Evolutionary conservation across 2,329 filamentous ascomycete species (phyloP).

Genomic region (Claviceps spartinae): DNA sequence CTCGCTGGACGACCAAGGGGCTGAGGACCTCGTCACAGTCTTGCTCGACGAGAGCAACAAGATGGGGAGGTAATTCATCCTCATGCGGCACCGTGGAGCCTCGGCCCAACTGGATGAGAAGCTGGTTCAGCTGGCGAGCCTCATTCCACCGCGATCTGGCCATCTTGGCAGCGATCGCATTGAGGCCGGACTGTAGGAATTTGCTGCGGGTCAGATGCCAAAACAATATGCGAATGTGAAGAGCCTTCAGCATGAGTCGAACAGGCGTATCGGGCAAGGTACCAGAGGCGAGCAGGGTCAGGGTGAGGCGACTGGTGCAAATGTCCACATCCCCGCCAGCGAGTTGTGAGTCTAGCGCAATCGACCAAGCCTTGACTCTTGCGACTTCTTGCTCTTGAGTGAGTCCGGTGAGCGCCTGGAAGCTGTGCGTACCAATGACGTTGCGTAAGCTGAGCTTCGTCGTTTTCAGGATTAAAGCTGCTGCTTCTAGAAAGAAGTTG

Average conservation of each 20-base stretch:
- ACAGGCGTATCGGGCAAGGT: conserved; percentile 74
- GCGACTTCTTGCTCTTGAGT: conserved; percentile 77
- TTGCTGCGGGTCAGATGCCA: conserved; percentile 61
- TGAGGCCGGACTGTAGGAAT: conserved; percentile 49
- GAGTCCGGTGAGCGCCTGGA: conserved; percentile 65
- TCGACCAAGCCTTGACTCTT: conserved; percentile 82
- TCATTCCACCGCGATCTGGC: conserved; percentile 71
- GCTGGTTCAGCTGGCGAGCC: conserved; percentile 50
- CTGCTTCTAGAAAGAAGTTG: conserved; percentile 72
- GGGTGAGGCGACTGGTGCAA: conserved; percentile 69
- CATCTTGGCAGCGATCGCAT: conserved; percentile 57
- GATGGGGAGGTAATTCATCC: conserved; percentile 56
- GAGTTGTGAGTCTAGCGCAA: conserved; percentile 83
- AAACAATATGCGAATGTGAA: conserved; percentile 80
- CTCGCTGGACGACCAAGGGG: conserved; percentile 65
- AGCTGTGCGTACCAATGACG: conserved; percentile 61
- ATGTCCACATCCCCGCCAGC: conserved; percentile 83
- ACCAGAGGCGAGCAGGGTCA: conserved; percentile 77
- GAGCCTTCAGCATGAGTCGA: conserved; percentile 78
- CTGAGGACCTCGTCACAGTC: conserved; percentile 74
- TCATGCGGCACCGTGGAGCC: conserved; percentile 33
- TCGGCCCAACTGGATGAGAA: conserved; percentile 29
- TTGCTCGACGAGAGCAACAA: conserved; percentile 61
- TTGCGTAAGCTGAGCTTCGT: conserved; percentile 71
- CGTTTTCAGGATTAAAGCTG: conserved; percentile 67